A percentile compares a stretch with the other conserved stretches of the same genome.
Conservation (phyloP, 2,329 filamentous ascomycete genomes). For the Lanzia echinophila region DNA sequence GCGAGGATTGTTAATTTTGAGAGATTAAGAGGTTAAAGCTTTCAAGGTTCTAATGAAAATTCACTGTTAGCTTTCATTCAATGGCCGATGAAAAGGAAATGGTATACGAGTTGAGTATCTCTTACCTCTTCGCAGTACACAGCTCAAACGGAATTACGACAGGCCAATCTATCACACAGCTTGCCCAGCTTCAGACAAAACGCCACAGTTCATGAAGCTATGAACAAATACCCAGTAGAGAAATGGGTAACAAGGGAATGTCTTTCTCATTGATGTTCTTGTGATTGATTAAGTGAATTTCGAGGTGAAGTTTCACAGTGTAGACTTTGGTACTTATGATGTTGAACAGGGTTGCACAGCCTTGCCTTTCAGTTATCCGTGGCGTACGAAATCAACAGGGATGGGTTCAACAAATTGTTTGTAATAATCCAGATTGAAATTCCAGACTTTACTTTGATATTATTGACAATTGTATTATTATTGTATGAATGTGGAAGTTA, state of each 20-base stretch:
- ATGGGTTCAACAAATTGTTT: neutral
- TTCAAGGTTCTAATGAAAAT: neutral
- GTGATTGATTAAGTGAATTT: neutral
- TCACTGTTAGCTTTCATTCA: neutral
- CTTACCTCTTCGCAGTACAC: constrained; percentile 3
- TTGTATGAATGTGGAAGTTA: neutral
- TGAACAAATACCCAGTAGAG: neutral
- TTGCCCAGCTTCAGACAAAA: neutral
- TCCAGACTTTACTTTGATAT: neutral
- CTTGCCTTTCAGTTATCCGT: constrained; percentile 7
- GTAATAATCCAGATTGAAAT: neutral
- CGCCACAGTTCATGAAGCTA: neutral
- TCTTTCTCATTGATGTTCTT: constrained; percentile 3
- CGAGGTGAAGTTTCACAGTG: constrained; percentile 3
- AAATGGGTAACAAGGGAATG: neutral
- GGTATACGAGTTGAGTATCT: constrained; percentile 5
- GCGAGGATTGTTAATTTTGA: neutral
- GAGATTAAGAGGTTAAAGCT: neutral
- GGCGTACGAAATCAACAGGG: neutral
- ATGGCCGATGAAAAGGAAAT: neutral
- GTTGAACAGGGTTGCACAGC: constrained; percentile 4
- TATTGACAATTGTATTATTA: neutral
- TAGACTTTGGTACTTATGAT: constrained; percentile 4
- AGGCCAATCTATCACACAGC: neutral
- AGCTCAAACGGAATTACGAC: neutral